A percentile compares a stretch with the other conserved stretches of the same genome.
Evolutionary conservation across 768 basidiomycete genomes (phyloP).

Genomic region (Calocera cornea): DNA sequence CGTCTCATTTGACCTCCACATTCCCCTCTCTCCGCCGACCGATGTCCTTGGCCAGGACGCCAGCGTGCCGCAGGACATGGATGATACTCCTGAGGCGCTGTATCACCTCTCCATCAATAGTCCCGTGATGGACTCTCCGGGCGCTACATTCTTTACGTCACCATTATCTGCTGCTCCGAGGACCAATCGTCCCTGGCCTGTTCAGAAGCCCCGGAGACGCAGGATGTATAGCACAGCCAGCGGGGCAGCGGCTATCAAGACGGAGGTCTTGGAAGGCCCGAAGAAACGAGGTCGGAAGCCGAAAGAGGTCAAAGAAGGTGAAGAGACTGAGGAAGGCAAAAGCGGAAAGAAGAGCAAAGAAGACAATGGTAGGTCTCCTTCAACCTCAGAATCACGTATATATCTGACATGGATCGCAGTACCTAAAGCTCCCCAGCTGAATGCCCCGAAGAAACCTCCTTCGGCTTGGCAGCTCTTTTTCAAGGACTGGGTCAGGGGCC

Average conservation of each 20-base stretch:
- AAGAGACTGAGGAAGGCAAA: background rate
- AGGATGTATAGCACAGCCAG: background rate
- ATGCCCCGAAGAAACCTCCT: constrained; percentile 80
- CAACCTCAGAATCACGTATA: background rate
- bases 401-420: constrained; percentile 20
- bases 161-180: background rate
- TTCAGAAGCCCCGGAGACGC: background rate
- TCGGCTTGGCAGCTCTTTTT: constrained; percentile 96
- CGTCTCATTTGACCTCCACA: background rate
- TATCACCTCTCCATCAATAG: background rate
- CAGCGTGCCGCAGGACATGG: background rate
- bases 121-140: too few species aligned
- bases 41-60: background rate
- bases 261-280: background rate
- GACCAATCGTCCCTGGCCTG: background rate
- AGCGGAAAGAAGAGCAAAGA: background rate
- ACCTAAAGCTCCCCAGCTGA: constrained; percentile 60
- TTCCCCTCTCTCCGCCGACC: background rate
- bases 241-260: background rate
- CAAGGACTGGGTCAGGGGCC: constrained; percentile 77
- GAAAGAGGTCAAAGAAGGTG: background rate
- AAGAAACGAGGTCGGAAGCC: background rate
- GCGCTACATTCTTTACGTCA: background rate
- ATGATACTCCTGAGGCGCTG: background rate
- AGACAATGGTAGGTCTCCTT: background rate